phyloP scores from a whole-genome alignment of 2,329 filamentous ascomycete species.

The Fusarium sulawesiense region DNA sequence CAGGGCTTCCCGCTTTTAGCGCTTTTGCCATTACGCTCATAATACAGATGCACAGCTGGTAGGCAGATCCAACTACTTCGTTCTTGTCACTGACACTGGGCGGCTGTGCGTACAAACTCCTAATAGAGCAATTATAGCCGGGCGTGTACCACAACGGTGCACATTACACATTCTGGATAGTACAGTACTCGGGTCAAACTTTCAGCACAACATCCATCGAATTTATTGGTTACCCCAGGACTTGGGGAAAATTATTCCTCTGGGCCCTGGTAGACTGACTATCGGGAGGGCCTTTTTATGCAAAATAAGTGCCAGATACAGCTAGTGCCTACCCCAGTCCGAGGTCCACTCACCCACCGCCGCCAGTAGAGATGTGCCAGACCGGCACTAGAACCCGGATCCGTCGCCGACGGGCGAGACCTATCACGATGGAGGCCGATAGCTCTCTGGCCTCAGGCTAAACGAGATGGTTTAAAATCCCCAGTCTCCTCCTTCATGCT shows the following conservation, averaged over 20 bases:
- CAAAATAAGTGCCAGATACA: neutral
- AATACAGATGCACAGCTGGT: neutral
- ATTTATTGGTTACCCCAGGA: neutral
- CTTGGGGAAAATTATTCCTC: neutral
- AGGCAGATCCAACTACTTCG: neutral
- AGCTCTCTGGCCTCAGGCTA: neutral
- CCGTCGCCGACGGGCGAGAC: neutral
- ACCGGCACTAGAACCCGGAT: neutral
- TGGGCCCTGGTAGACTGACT: too few species aligned
- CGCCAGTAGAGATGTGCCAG: neutral
- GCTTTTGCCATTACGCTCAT: neutral
- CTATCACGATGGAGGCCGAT: neutral
- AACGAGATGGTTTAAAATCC: neutral
- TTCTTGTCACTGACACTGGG: neutral
- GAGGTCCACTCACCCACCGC: neutral
- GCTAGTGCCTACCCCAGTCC: neutral
- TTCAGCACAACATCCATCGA: neutral
- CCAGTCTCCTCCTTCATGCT: neutral
- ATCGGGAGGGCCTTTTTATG: too few species aligned
- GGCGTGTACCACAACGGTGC: neutral
- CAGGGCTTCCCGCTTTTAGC: neutral
- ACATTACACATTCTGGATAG: neutral
- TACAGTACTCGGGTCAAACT: neutral
- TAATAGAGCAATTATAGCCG: neutral
- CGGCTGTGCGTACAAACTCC: too few species aligned